phyloP scores from a whole-genome alignment of 345 rosid species.

The Eutrema heterophyllum region DNA sequence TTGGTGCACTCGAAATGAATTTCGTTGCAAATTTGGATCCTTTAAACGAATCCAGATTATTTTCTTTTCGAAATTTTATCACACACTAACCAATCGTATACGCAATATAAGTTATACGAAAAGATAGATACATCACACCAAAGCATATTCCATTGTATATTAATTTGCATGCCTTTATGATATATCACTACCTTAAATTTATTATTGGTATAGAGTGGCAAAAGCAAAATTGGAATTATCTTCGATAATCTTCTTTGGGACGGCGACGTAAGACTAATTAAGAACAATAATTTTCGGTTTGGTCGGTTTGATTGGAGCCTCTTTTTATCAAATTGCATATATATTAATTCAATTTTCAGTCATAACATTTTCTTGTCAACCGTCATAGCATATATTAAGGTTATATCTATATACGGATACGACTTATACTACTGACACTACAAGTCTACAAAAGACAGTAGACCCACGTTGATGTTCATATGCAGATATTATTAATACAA shows the following conservation, averaged over 20 bases:
- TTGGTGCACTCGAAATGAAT: background rate
- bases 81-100: background rate
- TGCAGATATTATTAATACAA: background rate
- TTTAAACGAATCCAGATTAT: background rate
- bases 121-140: constrained; percentile 22
- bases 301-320: constrained; percentile 48
- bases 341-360: background rate
- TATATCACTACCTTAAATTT: constrained; percentile 15
- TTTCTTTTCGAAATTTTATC: background rate
- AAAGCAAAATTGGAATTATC: constrained; percentile 25
- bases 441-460: background rate
- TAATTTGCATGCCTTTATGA: constrained; percentile 13
- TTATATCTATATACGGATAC: background rate
- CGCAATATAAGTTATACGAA: constrained; percentile 11
- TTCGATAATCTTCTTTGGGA: constrained; percentile 23
- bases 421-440: background rate
- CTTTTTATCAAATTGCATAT: background rate
- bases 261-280: constrained; percentile 33
- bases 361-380: no score
- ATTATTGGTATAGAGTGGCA: background rate
- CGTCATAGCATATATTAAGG: background rate
- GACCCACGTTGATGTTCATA: background rate
- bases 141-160: constrained; percentile 15
- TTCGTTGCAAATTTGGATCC: background rate
- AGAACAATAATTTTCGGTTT: constrained; percentile 31